Percentiles rank a stretch among this genome's conserved stretches.
Evolutionary conservation across 2,329 filamentous ascomycete species (phyloP).

Genomic region (Cladosporium oxysporum): DNA sequence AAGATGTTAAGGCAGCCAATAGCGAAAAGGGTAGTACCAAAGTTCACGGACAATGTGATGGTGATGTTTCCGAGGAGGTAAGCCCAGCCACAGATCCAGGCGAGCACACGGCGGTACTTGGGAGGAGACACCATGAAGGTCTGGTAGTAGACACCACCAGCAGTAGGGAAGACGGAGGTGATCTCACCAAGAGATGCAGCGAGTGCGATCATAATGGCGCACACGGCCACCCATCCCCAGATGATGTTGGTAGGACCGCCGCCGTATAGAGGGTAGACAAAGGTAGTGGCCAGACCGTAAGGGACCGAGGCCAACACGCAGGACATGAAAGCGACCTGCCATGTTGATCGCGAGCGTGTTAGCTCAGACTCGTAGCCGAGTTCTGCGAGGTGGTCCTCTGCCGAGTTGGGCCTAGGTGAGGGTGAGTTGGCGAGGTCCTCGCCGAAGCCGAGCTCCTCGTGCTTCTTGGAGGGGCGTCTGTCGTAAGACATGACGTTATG

Average conservation of each 20-base stretch:
- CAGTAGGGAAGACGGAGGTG: constrained; percentile 62
- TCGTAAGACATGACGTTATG: constrained; percentile 16
- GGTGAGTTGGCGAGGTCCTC: constrained; percentile 7
- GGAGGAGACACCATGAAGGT: constrained; percentile 71
- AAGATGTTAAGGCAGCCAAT: constrained; percentile 54
- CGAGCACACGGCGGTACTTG: constrained; percentile 62
- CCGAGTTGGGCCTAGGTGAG: constrained; percentile 39
- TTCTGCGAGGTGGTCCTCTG: constrained; percentile 63
- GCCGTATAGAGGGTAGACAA: constrained; percentile 66
- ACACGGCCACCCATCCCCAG: constrained; percentile 71
- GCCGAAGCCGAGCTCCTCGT: constrained; percentile 16
- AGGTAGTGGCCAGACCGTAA: constrained; percentile 70
- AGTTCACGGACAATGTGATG: constrained; percentile 81
- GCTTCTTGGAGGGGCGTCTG: constrained; percentile 13
- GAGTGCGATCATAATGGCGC: constrained; percentile 70
- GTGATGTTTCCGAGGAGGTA: constrained; percentile 80
- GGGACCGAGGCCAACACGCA: constrained; percentile 75
- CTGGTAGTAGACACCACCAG: constrained; percentile 75
- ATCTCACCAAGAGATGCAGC: constrained; percentile 72
- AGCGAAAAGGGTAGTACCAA: constrained; percentile 62
- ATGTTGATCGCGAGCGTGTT: constrained; percentile 67
- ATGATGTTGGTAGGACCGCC: constrained; percentile 70
- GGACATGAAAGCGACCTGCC: constrained; percentile 45
- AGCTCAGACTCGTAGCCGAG: constrained; percentile 69
- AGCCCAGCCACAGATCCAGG: constrained; percentile 74